Evolutionary conservation across 768 basidiomycete genomes (phyloP), one percentile per base, ranked within the genome.

Genomic region (Russula earlei): DNA sequence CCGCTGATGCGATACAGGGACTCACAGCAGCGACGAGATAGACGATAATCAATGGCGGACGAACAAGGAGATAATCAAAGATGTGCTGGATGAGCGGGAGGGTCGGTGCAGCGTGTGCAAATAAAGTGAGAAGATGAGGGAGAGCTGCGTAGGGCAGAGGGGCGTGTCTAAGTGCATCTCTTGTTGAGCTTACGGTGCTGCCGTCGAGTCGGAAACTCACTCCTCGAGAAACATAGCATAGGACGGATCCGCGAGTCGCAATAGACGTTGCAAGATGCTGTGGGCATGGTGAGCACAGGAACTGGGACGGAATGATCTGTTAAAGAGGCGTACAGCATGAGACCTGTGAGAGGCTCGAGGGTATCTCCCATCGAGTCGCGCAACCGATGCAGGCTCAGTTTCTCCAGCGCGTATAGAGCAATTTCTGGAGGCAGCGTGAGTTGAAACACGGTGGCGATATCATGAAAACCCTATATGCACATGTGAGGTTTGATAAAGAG

Each of bases 101-200:
- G 2, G 87, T 88, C 8, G 93, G 90, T 54, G 92, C 78, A 63
- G 96, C 92, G 67, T 97, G 93, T 11, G 93, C 83, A 71, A 97
- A 92, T 29, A 95, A 77, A 0, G 92, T 95, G 33, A 97, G 74
- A 31, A 96, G 80, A 70, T 92, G 89, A 4, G 91, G 89, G 17
- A 97, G 78, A 0, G 92, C 89, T 66, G 86, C 90, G 66, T 91
- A 95, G 0, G 93, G 93, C 1, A 94, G 74, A 0, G 87, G 88
- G 0, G 87, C 80, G 25, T 76, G 79, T 50, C 86, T 90, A 55
- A 7, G 19, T 5, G 10, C 3, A 10, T 5, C 47, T 49, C 17
- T 25, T 31, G 53, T n/a, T 45, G 45, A 58, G 45, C 19, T 36
- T 34, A n/a, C n/a, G 15, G 20, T 8, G 27, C 20, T 12, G 10